phyloP scores from a whole-genome alignment of 768 basidiomycete species.

The Tubosaeta sp. region DNA sequence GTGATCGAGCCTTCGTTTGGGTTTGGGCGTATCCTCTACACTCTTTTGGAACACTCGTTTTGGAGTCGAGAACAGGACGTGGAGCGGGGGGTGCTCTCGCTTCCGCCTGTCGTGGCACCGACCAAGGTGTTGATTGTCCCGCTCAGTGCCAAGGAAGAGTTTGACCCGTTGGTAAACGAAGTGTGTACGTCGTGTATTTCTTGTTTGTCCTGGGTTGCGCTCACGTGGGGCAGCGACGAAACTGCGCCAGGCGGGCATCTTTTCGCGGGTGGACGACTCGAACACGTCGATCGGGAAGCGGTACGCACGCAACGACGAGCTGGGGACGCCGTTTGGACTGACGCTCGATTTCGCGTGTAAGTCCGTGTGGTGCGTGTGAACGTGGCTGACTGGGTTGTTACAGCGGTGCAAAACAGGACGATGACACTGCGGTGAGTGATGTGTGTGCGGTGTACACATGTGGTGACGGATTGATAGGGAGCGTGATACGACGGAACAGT shows the following conservation, averaged over 20 bases:
- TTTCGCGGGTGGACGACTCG: conserved; percentile 94
- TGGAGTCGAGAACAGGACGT: conserved; percentile 93
- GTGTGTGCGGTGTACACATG: conserved; percentile 25
- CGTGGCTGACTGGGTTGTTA: background rate
- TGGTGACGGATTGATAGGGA: conserved; percentile 49
- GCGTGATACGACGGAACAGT: conserved; percentile 90
- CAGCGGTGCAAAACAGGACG: conserved; percentile 82
- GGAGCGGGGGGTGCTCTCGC: conserved; percentile 86
- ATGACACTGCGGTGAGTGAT: conserved; percentile 78
- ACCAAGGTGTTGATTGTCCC: conserved; percentile 98
- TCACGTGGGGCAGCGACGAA: conserved; percentile 59
- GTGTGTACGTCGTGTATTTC: conserved; percentile 81
- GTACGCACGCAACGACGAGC: conserved; percentile 96
- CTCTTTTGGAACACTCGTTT: conserved; percentile 90
- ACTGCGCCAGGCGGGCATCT: conserved; percentile 83
- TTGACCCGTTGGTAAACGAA: conserved; percentile 79
- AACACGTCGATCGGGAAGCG: conserved; percentile 94
- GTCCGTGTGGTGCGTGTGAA: background rate
- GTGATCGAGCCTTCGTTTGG: conserved; percentile 99
- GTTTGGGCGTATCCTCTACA: conserved; percentile 92
- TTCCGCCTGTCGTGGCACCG: conserved; percentile 86
- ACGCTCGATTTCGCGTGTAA: conserved; percentile 92
- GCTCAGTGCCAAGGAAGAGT: conserved; percentile 79
- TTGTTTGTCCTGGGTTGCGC: background rate
- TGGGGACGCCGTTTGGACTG: conserved; percentile 95